Percentiles rank a stretch among this genome's conserved stretches.
phyloP scores from a whole-genome alignment of 208 protist species.

The Leishmania major region DNA sequence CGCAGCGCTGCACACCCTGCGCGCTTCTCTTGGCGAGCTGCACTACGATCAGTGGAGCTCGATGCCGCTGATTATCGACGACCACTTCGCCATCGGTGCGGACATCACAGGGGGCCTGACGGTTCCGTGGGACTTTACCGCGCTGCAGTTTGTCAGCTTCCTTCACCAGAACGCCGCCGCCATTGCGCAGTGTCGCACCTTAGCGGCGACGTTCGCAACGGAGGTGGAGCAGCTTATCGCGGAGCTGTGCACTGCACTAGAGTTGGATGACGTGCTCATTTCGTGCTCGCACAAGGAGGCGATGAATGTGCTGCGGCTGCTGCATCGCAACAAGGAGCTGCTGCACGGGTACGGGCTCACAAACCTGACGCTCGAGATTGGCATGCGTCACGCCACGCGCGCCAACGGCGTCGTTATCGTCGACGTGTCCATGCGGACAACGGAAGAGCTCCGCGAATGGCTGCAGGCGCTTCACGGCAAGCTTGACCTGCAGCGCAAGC shows the following conservation, averaged over 20 bases:
- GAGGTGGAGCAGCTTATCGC: slow-evolving; percentile 82
- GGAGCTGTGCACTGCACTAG: slow-evolving; percentile 71
- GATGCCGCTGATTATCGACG: slow-evolving; percentile 86
- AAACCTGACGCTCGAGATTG: slow-evolving; percentile 84
- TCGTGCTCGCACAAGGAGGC: slow-evolving; percentile 87
- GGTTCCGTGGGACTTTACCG: slow-evolving; percentile 90
- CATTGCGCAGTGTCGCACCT: slow-evolving; percentile 54
- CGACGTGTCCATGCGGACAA: slow-evolving; percentile 41
- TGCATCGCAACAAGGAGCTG: slow-evolving; percentile 78
- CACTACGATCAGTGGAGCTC: slow-evolving; percentile 89
- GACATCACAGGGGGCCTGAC: slow-evolving; percentile 76
- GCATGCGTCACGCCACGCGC: slow-evolving; percentile 70
- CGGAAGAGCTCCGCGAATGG: slow-evolving; percentile 64
- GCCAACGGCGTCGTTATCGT: slow-evolving; percentile 92
- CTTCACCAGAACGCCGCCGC: slow-evolving; percentile 75
- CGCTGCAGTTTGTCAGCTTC: slow-evolving; percentile 81
- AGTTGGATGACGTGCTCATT: slow-evolving; percentile 90
- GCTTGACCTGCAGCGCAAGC: slow-evolving; percentile 76
- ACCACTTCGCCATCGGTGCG: slow-evolving; percentile 78
- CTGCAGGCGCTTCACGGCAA: slow-evolving; percentile 71
- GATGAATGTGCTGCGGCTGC: slow-evolving; percentile 56
- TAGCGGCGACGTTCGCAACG: slow-evolving; percentile 52
- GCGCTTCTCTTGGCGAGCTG: slow-evolving; percentile 75
- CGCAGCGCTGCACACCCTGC: slow-evolving; percentile 87
- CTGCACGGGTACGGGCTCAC: slow-evolving; percentile 75